phyloP scores from a whole-genome alignment of 2,329 filamentous ascomycete genomes.

The Venturia asperata region DNA sequence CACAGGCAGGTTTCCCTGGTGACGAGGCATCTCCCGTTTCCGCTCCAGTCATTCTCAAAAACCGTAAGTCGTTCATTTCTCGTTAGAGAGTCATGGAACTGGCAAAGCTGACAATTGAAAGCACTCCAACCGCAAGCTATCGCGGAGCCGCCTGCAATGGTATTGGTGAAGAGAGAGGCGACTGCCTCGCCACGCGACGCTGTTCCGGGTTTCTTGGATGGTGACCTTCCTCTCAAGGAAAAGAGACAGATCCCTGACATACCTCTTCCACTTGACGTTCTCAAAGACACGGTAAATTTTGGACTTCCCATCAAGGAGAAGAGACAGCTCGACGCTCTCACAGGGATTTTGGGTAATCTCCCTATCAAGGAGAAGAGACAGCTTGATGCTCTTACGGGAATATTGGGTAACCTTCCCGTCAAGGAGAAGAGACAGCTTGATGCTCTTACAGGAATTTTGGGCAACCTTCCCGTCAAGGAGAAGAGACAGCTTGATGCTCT shows the following conservation, averaged over 20 bases:
- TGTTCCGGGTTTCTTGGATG: not conserved
- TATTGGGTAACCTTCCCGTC: not conserved
- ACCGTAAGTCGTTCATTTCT: not conserved
- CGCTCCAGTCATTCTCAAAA: not conserved
- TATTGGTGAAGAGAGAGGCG: not conserved
- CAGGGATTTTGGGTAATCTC: not conserved
- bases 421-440: not conserved
- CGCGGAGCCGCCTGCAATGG: not conserved
- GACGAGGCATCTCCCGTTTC: not conserved
- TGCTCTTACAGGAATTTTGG: not conserved
- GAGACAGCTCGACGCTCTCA: no score
- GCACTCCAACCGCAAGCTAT: not conserved
- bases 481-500: not conserved
- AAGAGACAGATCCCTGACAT: no score
- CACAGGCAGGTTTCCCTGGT: not conserved
- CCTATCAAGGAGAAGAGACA: conserved; percentile 1
- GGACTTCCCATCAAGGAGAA: not conserved
- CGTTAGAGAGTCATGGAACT: no score
- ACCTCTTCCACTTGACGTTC: no score
- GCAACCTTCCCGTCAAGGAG: not conserved
- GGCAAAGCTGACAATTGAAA: not conserved
- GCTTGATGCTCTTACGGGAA: not conserved
- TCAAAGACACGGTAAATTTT: no score
- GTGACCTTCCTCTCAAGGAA: not conserved
- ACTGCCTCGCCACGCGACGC: not conserved